These are phyloP conservation scores for Suillus americanus DNA, from an alignment of 768 basidiomycete genomes.

Conservation along the genomic window DNA sequence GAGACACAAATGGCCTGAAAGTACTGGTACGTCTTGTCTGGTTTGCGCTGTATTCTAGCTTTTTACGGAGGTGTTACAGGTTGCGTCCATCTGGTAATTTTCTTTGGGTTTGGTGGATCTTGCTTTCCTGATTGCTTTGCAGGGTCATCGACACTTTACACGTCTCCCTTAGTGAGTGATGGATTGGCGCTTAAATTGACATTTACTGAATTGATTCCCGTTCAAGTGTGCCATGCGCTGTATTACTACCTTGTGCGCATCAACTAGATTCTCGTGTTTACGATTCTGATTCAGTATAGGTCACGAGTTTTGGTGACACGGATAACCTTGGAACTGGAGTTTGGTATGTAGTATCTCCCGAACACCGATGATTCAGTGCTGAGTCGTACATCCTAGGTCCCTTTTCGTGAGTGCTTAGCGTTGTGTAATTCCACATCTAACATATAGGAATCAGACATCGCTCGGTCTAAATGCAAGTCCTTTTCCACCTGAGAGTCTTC, in stretches of 20 bases:
- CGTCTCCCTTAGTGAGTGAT: conserved; percentile 9
- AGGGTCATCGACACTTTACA: conserved; percentile 13
- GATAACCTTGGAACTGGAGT: conserved; percentile 32
- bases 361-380: background rate
- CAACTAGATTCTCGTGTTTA: background rate
- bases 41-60: background rate
- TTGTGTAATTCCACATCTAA: background rate
- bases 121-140: background rate
- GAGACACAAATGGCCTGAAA: conserved; percentile 12
- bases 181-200: background rate
- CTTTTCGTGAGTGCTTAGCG: conserved; percentile 9
- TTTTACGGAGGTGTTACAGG: conserved; percentile 1
- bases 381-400: conserved; percentile 8
- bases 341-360: conserved; percentile 32
- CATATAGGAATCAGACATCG: background rate
- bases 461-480: conserved; percentile 12
- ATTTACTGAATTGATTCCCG: background rate
- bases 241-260: conserved; percentile 41
- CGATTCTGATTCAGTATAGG: conserved; percentile 22
- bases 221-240: conserved; percentile 25
- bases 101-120: background rate
- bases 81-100: conserved; percentile 8
- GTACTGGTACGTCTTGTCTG: conserved; percentile 11
- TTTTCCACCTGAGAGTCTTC: background rate
- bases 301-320: conserved; percentile 38